These are phyloP conservation scores for Eucommia ulmoides DNA, from an alignment of 257 asterid species.

Conservation along the genomic window DNA sequence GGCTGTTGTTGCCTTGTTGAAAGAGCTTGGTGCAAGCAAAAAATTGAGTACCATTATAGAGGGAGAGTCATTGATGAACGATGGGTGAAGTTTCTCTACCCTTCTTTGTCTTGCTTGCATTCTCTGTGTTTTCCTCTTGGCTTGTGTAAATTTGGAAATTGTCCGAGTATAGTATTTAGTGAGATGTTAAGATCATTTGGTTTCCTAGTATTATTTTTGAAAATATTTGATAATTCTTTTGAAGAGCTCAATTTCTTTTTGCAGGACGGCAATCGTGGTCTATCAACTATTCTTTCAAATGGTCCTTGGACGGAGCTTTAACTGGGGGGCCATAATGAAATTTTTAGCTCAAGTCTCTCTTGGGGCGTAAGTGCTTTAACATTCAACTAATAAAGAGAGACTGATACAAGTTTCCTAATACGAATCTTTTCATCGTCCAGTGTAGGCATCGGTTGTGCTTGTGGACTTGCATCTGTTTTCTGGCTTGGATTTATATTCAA, in stretches of 20 bases:
- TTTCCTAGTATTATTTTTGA: neutral
- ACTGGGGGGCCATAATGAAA: constrained; percentile 56
- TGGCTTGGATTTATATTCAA: constrained; percentile 98
- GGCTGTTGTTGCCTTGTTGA: constrained; percentile 93
- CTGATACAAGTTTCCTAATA: constrained; percentile 15
- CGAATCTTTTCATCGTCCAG: constrained; percentile 32
- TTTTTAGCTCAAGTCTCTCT: constrained; percentile 66
- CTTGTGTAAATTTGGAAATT: no score
- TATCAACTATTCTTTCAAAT: constrained; percentile 75
- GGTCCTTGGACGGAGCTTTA: constrained; percentile 76
- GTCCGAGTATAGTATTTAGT: no score
- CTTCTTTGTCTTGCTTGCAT: no score
- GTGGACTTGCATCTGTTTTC: constrained; percentile 73
- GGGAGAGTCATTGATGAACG: constrained; percentile 98
- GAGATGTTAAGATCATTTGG: neutral
- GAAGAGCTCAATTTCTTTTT: constrained; percentile 15
- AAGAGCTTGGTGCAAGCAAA: constrained; percentile 96
- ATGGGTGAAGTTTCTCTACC: constrained; percentile 44
- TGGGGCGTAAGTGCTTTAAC: constrained; percentile 74
- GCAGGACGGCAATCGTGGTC: constrained; percentile 93
- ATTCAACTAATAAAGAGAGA: constrained; percentile 10
- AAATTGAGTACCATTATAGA: constrained; percentile 89
- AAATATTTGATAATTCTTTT: constrained; percentile 1
- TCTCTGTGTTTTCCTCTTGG: no score
- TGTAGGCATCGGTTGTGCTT: constrained; percentile 76